These are phyloP conservation scores for Capronia americana DNA, from an alignment of 2,329 filamentous ascomycete genomes.

Conservation along the genomic window DNA sequence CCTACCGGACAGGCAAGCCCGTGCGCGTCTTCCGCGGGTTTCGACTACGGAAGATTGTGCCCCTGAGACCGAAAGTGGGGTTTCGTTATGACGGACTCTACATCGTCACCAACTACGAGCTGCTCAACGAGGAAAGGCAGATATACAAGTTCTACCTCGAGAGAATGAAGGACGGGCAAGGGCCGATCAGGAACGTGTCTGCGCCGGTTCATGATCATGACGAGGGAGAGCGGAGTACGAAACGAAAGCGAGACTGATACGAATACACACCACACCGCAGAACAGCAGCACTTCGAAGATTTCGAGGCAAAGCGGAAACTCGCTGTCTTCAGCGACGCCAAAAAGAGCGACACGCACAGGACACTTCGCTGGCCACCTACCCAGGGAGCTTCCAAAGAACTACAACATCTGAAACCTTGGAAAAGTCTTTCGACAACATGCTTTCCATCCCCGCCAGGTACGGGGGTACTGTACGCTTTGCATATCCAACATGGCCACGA, in stretches of 20 bases:
- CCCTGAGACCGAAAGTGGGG: conserved; percentile 55
- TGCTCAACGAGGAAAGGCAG: conserved; percentile 50
- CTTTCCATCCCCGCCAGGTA: background rate
- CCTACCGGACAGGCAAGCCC: conserved; percentile 45
- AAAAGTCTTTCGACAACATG: background rate
- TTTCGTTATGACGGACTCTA: conserved; percentile 67
- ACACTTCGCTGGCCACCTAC: background rate
- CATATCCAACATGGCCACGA: background rate
- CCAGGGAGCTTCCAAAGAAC: background rate
- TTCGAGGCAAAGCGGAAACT: too few species aligned
- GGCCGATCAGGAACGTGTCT: conserved; percentile 28
- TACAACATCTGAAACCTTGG: background rate
- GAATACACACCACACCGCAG: background rate
- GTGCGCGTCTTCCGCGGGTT: conserved; percentile 60
- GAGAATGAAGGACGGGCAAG: conserved; percentile 51
- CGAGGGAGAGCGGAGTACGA: background rate
- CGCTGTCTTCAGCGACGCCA: background rate
- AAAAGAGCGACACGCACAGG: background rate
- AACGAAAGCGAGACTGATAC: background rate
- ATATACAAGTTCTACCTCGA: conserved; percentile 57
- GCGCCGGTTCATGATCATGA: conserved; percentile 12
- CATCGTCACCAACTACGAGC: conserved; percentile 49
- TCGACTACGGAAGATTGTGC: conserved; percentile 44
- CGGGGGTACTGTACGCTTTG: too few species aligned
- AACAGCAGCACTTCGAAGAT: background rate